A percentile compares a stretch with the other conserved stretches of the same genome.
Evolutionary conservation across 139 green algal genomes (phyloP).

Genomic region (Tetraselmis striata): DNA sequence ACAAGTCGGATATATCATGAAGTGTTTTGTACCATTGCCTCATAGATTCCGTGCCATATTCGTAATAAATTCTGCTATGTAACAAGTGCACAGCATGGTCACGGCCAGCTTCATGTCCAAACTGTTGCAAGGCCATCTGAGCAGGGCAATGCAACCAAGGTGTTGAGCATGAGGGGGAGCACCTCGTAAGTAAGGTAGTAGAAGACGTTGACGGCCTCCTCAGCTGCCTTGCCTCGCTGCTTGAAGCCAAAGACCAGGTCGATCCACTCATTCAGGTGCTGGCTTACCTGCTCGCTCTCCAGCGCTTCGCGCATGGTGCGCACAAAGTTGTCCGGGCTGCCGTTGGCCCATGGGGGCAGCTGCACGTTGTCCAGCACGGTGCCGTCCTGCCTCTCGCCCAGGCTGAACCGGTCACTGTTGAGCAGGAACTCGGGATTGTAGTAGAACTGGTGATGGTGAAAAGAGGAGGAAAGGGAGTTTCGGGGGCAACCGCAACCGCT

Average conservation of each 20-base stretch:
- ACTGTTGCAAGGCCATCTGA: too few relatives aligned
- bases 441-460: constrained; percentile 49
- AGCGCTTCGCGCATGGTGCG: constrained; percentile 53
- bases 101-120: too few relatives aligned
- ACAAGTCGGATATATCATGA: too few relatives aligned
- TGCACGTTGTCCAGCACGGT: constrained; percentile 13
- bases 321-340: constrained; percentile 42
- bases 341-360: constrained; percentile 40
- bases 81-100: too few relatives aligned
- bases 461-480: too few relatives aligned
- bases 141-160: too few relatives aligned
- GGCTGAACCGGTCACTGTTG: constrained; percentile 32
- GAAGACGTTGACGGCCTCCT: constrained; percentile 40
- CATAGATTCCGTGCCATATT: too few relatives aligned
- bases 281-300: constrained; percentile 49
- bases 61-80: too few relatives aligned
- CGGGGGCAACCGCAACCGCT: too few relatives aligned
- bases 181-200: constrained; percentile 50
- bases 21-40: too few relatives aligned
- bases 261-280: constrained; percentile 56
- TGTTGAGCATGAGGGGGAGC: too few relatives aligned
- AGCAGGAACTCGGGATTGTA: constrained; percentile 38
- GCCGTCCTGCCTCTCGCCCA: constrained; percentile 22
- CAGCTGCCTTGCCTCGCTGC: constrained; percentile 36
- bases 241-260: constrained; percentile 57